Percentiles rank a stretch among this genome's conserved stretches.
phyloP scores from a whole-genome alignment of 2,329 filamentous ascomycete genomes.

The Neobulgaria alba region DNA sequence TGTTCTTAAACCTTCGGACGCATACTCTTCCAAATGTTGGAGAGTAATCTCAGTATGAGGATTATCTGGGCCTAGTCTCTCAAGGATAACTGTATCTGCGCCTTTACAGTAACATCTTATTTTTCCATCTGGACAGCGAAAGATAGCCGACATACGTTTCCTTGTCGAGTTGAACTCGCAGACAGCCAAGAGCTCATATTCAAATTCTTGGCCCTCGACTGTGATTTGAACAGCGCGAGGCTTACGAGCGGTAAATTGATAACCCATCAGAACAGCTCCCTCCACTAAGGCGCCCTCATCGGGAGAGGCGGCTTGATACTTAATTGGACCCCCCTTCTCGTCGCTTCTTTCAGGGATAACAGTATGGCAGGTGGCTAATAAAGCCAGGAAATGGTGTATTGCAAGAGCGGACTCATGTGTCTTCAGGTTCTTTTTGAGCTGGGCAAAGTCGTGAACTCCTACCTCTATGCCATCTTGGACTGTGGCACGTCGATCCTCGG shows the following conservation, averaged over 20 bases:
- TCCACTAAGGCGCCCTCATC: constrained; percentile 96
- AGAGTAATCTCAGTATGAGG: constrained; percentile 83
- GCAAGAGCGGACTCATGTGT: constrained; percentile 47
- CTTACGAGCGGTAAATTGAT: constrained; percentile 84
- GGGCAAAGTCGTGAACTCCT: constrained; percentile 61
- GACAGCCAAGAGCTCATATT: constrained; percentile 91
- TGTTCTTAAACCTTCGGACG: constrained; percentile 88
- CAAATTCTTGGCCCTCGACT: constrained; percentile 59
- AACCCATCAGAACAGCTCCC: constrained; percentile 77
- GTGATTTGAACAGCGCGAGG: constrained; percentile 81
- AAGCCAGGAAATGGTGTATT: constrained; percentile 76
- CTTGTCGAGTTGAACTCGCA: constrained; percentile 98
- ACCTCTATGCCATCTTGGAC: constrained; percentile 68
- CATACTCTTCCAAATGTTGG: constrained; percentile 96
- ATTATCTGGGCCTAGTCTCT: constrained; percentile 76
- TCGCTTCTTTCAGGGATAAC: constrained; percentile 88
- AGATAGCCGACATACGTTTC: constrained; percentile 97
- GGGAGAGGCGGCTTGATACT: constrained; percentile 95
- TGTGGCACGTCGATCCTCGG: constrained; percentile 78
- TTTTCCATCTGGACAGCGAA: constrained; percentile 91
- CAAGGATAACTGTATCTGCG: constrained; percentile 93
- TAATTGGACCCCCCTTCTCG: constrained; percentile 72
- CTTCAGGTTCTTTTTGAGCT: constrained; percentile 50
- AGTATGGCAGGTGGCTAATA: constrained; percentile 88
- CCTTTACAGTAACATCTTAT: constrained; percentile 93